Conservation (phyloP, 768 basidiomycete genomes). For the Kwoniella bestiolae region DNA sequence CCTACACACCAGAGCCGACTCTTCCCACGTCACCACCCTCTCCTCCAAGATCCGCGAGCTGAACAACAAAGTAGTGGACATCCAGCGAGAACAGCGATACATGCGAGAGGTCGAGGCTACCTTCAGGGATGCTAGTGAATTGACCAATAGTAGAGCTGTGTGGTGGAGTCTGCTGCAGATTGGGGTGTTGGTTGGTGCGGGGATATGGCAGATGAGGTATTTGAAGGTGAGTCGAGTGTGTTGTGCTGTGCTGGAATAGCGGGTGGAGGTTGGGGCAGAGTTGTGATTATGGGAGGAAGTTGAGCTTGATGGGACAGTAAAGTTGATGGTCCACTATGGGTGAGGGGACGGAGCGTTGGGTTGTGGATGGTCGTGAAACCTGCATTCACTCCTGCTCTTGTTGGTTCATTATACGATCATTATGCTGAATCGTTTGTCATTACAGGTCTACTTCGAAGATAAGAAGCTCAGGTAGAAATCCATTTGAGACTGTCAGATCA, state of each 20-base stretch:
- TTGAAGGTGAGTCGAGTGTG: slow-evolving; percentile 67
- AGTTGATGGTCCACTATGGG: no score
- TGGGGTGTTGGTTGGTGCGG: slow-evolving; percentile 77
- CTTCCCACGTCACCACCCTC: slow-evolving; percentile 54
- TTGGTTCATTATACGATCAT: no score
- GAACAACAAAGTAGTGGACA: slow-evolving; percentile 89
- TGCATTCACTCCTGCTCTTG: no score
- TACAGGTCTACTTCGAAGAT: slow-evolving; percentile 47
- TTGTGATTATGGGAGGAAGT: no score
- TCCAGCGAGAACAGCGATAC: slow-evolving; percentile 94
- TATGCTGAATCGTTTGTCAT: background rate
- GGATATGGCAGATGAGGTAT: slow-evolving; percentile 91
- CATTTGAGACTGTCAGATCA: no score
- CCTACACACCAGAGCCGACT: slow-evolving; percentile 55
- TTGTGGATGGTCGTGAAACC: no score
- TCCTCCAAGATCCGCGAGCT: slow-evolving; percentile 76
- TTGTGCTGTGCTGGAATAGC: background rate
- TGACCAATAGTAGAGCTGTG: slow-evolving; percentile 86
- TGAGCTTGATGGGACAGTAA: no score
- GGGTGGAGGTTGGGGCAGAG: background rate
- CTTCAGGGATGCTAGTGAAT: slow-evolving; percentile 85
- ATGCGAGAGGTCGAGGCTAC: slow-evolving; percentile 93
- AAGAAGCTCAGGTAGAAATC: slow-evolving; percentile 45
- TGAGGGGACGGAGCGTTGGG: no score
- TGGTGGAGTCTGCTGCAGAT: slow-evolving; percentile 95